phyloP scores from a whole-genome alignment of 73 alveolate genomes.

The Diophrys sp. region DNA sequence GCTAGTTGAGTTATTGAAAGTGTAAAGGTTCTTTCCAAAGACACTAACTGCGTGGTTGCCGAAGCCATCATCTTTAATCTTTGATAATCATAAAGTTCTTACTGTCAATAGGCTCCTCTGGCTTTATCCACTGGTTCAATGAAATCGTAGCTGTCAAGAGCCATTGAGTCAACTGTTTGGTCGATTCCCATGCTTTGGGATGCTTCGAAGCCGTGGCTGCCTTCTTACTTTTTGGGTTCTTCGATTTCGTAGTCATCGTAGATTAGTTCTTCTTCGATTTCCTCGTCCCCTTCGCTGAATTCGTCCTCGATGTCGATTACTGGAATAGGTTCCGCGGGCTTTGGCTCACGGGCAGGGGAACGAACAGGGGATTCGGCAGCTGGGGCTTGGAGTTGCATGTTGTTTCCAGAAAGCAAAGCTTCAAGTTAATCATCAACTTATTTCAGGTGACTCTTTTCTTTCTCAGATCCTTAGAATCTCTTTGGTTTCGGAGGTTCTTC shows the following conservation, averaged over 20 bases:
- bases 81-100: no score
- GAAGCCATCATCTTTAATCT: conserved; percentile 62
- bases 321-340: no score
- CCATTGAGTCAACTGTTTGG: conserved; percentile 67
- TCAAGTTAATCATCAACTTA: conserved; percentile 1
- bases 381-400: no score
- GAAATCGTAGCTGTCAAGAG: conserved; percentile 66
- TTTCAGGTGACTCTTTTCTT: conserved; percentile 12
- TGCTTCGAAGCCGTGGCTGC: conserved; percentile 2
- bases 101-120: no score
- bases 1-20: no score
- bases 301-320: no score
- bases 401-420: background rate
- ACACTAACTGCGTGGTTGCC: conserved; percentile 43
- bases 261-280: background rate
- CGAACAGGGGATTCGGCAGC: no score
- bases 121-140: conserved; percentile 30
- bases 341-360: no score
- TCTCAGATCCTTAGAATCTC: background rate
- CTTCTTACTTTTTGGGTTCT: background rate
- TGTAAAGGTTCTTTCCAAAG: conserved; percentile 32
- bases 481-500: background rate
- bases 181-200: conserved; percentile 67
- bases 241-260: conserved; percentile 1
- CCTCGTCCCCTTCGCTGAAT: background rate